Evolutionary conservation across 1,284 basidiomycete species (phyloP).

Genomic region (Rhodofomes roseus): DNA sequence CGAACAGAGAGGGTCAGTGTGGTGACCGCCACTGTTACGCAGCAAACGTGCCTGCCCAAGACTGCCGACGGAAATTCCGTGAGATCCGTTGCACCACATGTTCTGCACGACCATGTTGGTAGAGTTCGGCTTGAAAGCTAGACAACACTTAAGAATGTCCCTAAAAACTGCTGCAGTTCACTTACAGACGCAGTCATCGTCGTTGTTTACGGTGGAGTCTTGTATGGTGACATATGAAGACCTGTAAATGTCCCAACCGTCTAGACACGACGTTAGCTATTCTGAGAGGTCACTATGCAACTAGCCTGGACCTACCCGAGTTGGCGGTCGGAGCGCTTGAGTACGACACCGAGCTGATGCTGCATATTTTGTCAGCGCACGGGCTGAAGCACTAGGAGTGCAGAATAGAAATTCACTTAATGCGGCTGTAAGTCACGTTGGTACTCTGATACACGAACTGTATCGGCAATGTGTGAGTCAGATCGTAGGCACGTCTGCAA

Average conservation of each 20-base stretch:
- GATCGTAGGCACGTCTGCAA: too few relatives aligned
- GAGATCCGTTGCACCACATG: constrained; percentile 57
- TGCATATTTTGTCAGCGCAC: constrained; percentile 2
- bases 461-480: not conserved
- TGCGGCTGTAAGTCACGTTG: constrained; percentile 29
- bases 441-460: constrained; percentile 32
- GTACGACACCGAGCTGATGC: constrained; percentile 27
- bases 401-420: constrained; percentile 20
- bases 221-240: constrained; percentile 47
- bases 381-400: not conserved
- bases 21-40: constrained; percentile 9
- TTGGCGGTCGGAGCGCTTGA: constrained; percentile 14
- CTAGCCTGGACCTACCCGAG: not conserved
- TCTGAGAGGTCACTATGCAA: not conserved
- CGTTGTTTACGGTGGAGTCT: constrained; percentile 54
- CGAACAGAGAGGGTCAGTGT: not conserved
- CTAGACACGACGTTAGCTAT: constrained; percentile 20
- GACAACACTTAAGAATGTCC: not conserved
- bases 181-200: constrained; percentile 56
- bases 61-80: constrained; percentile 61
- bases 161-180: not conserved
- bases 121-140: constrained; percentile 61
- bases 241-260: constrained; percentile 65
- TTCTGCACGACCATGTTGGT: constrained; percentile 59
- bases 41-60: constrained; percentile 27